Evolutionary conservation across 73 alveolate species (phyloP).

Genomic region (Tetrahymena thermophila): DNA sequence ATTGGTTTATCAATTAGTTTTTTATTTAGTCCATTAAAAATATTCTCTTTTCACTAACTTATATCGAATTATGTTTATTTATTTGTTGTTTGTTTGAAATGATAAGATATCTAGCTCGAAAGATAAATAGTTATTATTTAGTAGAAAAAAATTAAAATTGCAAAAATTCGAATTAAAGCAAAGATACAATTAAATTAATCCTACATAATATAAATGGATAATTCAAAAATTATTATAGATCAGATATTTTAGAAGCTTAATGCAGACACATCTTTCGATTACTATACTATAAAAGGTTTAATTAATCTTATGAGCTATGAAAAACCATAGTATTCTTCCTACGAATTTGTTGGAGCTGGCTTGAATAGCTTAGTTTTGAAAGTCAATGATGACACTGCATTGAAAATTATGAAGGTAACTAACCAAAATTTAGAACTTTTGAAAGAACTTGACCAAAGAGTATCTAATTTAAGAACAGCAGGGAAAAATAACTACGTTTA

Average conservation of each 20-base stretch:
- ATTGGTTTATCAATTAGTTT: too few species aligned
- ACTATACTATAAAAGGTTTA: neutral
- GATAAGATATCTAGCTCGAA: neutral
- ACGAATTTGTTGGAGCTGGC: neutral
- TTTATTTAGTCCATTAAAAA: neutral
- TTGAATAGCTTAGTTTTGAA: neutral
- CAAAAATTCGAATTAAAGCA: too few species aligned
- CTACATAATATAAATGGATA: neutral
- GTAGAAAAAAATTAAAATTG: too few species aligned
- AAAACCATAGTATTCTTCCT: neutral
- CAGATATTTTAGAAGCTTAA: neutral
- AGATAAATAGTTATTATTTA: neutral
- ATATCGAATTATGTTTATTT: neutral
- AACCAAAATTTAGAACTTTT: neutral
- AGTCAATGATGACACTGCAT: neutral
- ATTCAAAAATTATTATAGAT: neutral
- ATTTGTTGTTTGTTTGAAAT: neutral
- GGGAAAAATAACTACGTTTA: neutral
- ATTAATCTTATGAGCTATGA: neutral
- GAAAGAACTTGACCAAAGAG: neutral
- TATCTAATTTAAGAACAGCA: neutral
- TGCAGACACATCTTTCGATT: neutral
- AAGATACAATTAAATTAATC: neutral
- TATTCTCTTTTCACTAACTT: neutral
- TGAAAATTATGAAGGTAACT: neutral